Evolutionary conservation across 371 early-diverging fungal genomes (phyloP).

Genomic region (Mortierella sp.): DNA sequence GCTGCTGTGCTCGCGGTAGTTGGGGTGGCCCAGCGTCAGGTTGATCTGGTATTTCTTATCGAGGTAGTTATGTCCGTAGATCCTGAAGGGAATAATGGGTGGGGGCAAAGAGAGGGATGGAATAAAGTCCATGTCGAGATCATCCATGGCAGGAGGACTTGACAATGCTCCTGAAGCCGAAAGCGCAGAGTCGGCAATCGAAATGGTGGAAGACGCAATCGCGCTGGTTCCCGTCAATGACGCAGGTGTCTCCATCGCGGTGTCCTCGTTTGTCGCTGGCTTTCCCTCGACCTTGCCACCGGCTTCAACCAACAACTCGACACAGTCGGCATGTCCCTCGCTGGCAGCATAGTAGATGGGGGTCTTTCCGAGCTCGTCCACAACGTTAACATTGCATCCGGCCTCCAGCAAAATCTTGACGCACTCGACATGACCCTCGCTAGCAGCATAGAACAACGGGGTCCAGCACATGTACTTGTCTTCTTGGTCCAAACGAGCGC

Average conservation of each 20-base stretch:
- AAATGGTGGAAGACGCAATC: slow-evolving; percentile 18
- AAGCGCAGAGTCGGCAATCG: slow-evolving; percentile 21
- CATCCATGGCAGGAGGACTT: slow-evolving; percentile 40
- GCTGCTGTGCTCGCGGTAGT: slow-evolving; percentile 26
- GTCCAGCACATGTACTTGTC: slow-evolving; percentile 97
- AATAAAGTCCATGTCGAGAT: slow-evolving; percentile 60
- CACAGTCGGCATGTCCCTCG: slow-evolving; percentile 89
- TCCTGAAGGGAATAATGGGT: slow-evolving; percentile 96
- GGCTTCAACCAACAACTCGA: slow-evolving; percentile 31
- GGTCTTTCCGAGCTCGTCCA: slow-evolving; percentile 88
- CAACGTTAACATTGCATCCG: slow-evolving; percentile 79
- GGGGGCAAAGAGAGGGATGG: slow-evolving; percentile 76
- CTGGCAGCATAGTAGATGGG: slow-evolving; percentile 95
- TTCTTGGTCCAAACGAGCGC: slow-evolving; percentile 78
- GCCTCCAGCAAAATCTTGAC: slow-evolving; percentile 87
- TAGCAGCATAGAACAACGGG: slow-evolving; percentile 94
- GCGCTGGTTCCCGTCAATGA: slow-evolving; percentile 22
- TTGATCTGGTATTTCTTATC: slow-evolving; percentile 78
- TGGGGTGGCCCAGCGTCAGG: slow-evolving; percentile 42
- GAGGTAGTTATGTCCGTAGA: slow-evolving; percentile 96
- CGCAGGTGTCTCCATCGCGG: slow-evolving; percentile 25
- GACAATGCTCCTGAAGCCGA: slow-evolving; percentile 17
- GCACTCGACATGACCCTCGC: slow-evolving; percentile 91
- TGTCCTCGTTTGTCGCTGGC: slow-evolving; percentile 13
- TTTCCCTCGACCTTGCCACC: slow-evolving; percentile 33